These are phyloP conservation scores for Fusarium sp. DNA, from an alignment of 2,329 filamentous ascomycete genomes.

Conservation along the genomic window DNA sequence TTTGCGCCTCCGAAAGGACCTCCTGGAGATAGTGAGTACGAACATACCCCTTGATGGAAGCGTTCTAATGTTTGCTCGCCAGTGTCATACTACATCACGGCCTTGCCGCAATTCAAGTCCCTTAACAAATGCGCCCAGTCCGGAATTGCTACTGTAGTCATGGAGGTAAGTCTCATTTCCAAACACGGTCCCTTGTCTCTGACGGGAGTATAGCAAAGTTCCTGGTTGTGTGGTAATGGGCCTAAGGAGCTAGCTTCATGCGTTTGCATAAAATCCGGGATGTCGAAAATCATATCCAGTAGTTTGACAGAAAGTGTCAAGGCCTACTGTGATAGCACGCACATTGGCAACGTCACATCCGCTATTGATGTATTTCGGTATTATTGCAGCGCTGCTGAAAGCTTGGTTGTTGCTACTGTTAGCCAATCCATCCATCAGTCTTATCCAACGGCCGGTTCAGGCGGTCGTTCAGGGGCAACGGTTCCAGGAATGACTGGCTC, in stretches of 20 bases:
- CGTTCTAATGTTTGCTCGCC: background rate
- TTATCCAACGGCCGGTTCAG: slow-evolving; percentile 34
- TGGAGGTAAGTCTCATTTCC: slow-evolving; percentile 52
- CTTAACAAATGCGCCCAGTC: slow-evolving; percentile 61
- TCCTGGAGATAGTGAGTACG: slow-evolving; percentile 64
- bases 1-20: slow-evolving; percentile 62
- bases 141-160: slow-evolving; percentile 59
- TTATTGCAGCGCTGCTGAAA: slow-evolving; percentile 65
- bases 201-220: slow-evolving; percentile 46
- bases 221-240: slow-evolving; percentile 59
- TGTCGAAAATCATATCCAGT: slow-evolving; percentile 59
- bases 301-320: slow-evolving; percentile 61
- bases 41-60: fast-evolving
- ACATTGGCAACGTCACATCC: slow-evolving; percentile 60
- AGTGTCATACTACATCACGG: slow-evolving; percentile 70
- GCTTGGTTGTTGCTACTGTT: slow-evolving; percentile 58
- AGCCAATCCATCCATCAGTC: slow-evolving; percentile 53
- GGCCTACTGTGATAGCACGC: slow-evolving; percentile 59
- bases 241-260: slow-evolving; percentile 66
- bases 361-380: slow-evolving; percentile 60
- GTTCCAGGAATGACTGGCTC: slow-evolving; percentile 24
- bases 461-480: slow-evolving; percentile 22
- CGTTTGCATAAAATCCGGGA: slow-evolving; percentile 64
- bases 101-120: slow-evolving; percentile 60
- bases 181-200: background rate